A percentile compares a stretch with the other conserved stretches of the same genome.
Conservation (phyloP, 495 filamentous ascomycete genomes). For the Neurospora sp. region DNA sequence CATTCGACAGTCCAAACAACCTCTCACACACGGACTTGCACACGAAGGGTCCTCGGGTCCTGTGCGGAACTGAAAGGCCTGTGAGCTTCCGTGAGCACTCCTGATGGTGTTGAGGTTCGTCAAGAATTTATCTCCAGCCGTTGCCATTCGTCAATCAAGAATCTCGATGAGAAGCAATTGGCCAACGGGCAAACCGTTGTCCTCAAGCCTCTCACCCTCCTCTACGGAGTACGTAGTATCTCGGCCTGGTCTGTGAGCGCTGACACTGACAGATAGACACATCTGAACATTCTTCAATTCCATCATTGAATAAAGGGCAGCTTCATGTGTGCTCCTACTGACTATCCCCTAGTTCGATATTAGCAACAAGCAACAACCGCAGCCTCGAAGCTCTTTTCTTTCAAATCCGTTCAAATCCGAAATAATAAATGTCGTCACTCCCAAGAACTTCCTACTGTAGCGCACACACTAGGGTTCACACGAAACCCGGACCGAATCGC, state of each 20-base stretch:
- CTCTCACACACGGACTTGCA: background rate
- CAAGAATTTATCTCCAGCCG: background rate
- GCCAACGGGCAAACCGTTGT: background rate
- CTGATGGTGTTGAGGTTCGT: background rate
- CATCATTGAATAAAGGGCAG: background rate
- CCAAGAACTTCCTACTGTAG: background rate
- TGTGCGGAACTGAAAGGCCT: background rate
- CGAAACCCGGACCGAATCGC: background rate
- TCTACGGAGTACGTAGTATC: background rate
- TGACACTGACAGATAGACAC: background rate
- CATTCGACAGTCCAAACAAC: background rate
- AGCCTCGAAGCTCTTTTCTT: background rate
- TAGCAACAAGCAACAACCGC: background rate
- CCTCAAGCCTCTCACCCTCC: background rate
- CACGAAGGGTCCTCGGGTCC: background rate
- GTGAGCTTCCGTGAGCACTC: background rate
- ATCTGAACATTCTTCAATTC: background rate
- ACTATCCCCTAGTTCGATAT: background rate
- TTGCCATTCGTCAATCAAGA: background rate
- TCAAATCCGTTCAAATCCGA: background rate
- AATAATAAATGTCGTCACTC: background rate
- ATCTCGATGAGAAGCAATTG: background rate
- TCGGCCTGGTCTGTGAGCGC: background rate
- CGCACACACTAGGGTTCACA: background rate
- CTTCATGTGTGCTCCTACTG: background rate